phyloP scores from a whole-genome alignment of 1,284 basidiomycete genomes.

The Cryptococcus sp. region DNA sequence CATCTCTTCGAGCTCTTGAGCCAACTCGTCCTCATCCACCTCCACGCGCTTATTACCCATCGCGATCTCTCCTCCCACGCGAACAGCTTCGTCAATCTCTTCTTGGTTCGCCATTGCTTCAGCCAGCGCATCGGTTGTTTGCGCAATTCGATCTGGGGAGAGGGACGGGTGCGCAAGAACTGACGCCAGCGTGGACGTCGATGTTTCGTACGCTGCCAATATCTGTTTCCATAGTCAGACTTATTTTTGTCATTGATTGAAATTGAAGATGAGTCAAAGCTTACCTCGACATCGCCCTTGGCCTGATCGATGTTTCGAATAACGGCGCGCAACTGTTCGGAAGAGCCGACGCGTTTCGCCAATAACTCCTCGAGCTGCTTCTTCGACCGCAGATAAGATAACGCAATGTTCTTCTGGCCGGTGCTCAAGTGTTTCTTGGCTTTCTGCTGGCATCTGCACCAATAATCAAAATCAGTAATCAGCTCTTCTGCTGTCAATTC shows the following conservation, averaged over 20 bases:
- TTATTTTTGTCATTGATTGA: too few species aligned
- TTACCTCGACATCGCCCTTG: constrained; percentile 80
- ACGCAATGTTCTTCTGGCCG: constrained; percentile 70
- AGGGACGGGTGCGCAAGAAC: constrained; percentile 79
- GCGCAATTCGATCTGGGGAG: constrained; percentile 72
- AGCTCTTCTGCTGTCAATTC: neutral
- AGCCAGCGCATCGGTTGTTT: constrained; percentile 81
- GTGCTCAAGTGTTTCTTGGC: constrained; percentile 65
- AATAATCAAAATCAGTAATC: neutral
- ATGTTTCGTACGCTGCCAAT: constrained; percentile 79
- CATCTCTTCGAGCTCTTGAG: constrained; percentile 51
- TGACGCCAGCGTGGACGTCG: constrained; percentile 69
- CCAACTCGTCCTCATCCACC: constrained; percentile 57
- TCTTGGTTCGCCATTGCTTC: constrained; percentile 76
- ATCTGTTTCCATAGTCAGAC: constrained; percentile 70
- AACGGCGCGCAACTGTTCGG: constrained; percentile 73
- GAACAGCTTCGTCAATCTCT: constrained; percentile 79
- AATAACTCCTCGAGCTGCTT: constrained; percentile 79
- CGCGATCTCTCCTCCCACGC: constrained; percentile 64
- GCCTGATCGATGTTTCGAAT: constrained; percentile 82
- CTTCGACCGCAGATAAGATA: constrained; percentile 72
- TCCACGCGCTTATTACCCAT: constrained; percentile 58
- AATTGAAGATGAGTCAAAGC: too few species aligned
- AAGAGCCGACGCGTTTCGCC: constrained; percentile 68
- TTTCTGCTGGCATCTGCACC: constrained; percentile 64